Conservation (phyloP, 345 rosid genomes). For the Eucalyptus caleyi region DNA sequence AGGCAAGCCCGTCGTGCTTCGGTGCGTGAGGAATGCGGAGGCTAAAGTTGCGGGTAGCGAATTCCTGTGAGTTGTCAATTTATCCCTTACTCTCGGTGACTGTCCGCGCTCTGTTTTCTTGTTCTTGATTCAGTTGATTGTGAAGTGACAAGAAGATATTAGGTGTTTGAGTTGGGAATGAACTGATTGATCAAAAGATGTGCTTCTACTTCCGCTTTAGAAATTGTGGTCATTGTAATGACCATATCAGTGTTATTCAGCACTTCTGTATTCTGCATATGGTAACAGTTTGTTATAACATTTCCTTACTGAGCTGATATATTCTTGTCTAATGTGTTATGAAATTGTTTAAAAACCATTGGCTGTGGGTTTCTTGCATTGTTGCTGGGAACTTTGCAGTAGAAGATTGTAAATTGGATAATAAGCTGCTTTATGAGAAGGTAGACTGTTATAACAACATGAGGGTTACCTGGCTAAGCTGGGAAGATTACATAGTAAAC, state of each 20-base stretch:
- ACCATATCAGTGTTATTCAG: not conserved
- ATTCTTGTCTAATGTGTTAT: not conserved
- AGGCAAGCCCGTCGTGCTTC: conserved; percentile 88
- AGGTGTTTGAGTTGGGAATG: not conserved
- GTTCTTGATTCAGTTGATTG: not conserved
- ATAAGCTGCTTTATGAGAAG: not conserved
- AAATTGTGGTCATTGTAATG: not conserved
- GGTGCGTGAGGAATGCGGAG: conserved; percentile 91
- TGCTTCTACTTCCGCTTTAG: not conserved
- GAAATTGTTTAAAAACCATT: not conserved
- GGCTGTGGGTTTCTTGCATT: not conserved
- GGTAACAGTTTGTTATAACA: not conserved
- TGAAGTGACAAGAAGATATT: not conserved
- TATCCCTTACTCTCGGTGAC: not conserved
- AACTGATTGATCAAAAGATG: not conserved
- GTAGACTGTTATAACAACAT: not conserved
- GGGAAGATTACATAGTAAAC: not conserved
- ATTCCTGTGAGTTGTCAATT: conserved; percentile 42
- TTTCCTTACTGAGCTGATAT: not conserved
- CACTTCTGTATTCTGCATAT: not conserved
- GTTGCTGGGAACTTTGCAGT: not conserved
- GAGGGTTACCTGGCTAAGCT: not conserved
- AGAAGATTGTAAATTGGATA: not conserved
- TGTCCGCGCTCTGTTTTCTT: not conserved
- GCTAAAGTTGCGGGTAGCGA: conserved; percentile 63